A percentile compares a stretch with the other conserved stretches of the same genome.
Conservation (phyloP, 306 rosid species). For the Hylodesmum podocarpum region DNA sequence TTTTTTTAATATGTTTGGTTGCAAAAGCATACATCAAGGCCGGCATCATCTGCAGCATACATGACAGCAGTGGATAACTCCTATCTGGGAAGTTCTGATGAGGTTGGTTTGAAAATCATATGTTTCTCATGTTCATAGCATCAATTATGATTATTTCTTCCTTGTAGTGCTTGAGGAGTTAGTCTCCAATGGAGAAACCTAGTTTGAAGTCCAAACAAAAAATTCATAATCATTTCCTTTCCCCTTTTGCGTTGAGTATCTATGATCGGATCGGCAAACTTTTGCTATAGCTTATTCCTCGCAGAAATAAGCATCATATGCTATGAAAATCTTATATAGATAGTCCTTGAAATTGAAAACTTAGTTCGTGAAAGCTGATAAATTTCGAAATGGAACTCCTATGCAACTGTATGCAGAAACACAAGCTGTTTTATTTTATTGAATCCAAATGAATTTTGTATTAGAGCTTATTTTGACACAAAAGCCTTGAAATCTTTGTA, state of each 20-base stretch:
- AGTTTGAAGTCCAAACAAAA: neutral
- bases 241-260: neutral
- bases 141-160: neutral
- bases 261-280: neutral
- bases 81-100: constrained; percentile 62
- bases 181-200: neutral
- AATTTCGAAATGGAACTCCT: neutral
- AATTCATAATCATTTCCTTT: neutral
- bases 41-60: constrained; percentile 56
- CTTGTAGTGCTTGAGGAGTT: neutral
- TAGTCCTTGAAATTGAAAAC: neutral
- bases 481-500: neutral
- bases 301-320: neutral
- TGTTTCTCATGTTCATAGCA: neutral
- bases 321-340: neutral
- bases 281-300: neutral
- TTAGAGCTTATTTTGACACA: neutral
- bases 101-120: constrained; percentile 49
- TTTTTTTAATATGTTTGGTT: neutral
- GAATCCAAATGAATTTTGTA: neutral
- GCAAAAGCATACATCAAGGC: constrained; percentile 56
- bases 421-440: constrained; percentile 15
- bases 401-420: neutral
- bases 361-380: neutral
- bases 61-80: constrained; percentile 72